These are phyloP conservation scores for Castanea crenata DNA, from an alignment of 306 rosid genomes.

Conservation along the genomic window DNA sequence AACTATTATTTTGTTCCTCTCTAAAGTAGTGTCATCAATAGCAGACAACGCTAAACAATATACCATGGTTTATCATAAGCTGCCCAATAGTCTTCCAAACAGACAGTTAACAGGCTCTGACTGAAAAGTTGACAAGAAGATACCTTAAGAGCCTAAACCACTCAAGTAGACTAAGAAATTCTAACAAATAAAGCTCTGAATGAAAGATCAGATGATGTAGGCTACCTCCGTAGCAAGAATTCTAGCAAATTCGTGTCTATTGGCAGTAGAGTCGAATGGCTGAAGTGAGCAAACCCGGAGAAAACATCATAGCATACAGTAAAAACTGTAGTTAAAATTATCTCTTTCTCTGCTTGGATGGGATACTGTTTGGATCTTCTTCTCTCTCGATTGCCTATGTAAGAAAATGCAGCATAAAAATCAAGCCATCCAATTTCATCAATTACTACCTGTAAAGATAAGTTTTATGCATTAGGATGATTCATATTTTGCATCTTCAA, in stretches of 20 bases:
- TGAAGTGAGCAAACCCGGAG: constrained; percentile 67
- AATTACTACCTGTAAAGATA: constrained; percentile 46
- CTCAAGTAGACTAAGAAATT: constrained; percentile 7
- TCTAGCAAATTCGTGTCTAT: constrained; percentile 41
- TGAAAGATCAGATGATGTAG: background rate
- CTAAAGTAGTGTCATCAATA: background rate
- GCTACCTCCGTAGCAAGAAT: constrained; percentile 62
- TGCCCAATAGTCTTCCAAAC: constrained; percentile 71
- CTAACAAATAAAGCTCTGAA: background rate
- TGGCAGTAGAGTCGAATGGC: constrained; percentile 55
- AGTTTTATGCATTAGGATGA: background rate
- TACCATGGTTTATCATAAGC: constrained; percentile 60
- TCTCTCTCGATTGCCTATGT: constrained; percentile 35
- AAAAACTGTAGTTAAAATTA: constrained; percentile 45
- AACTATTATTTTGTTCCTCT: constrained; percentile 6
- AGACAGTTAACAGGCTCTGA: constrained; percentile 54
- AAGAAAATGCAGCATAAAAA: constrained; percentile 50
- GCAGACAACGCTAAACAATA: constrained; percentile 4
- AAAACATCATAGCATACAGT: constrained; percentile 66
- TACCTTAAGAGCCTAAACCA: constrained; percentile 11
- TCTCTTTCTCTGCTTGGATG: constrained; percentile 69
- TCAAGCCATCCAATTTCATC: constrained; percentile 78
- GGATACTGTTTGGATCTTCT: constrained; percentile 41
- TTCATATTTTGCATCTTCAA: background rate
- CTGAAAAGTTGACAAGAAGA: constrained; percentile 29